phyloP scores from a whole-genome alignment of 257 asterid species.

The Rhazya stricta region DNA sequence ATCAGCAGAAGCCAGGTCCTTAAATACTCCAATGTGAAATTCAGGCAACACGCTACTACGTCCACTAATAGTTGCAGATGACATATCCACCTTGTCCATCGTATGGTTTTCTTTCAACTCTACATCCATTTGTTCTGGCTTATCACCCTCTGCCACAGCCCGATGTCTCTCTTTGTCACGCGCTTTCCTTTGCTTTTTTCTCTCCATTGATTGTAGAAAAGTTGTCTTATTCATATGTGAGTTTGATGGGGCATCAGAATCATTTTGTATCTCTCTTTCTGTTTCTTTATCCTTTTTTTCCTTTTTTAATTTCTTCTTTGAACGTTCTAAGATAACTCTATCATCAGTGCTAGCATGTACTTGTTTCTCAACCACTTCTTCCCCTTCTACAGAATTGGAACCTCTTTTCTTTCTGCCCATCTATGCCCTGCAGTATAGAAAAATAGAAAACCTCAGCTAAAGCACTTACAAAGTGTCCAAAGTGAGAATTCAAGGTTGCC shows the following conservation, averaged over 20 bases:
- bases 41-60: constrained; percentile 55
- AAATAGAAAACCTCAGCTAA: neutral
- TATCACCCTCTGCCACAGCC: constrained; percentile 25
- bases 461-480: neutral
- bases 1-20: constrained; percentile 63
- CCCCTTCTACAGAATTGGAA: constrained; percentile 34
- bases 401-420: constrained; percentile 69
- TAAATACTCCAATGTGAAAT: constrained; percentile 87
- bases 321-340: constrained; percentile 32
- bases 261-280: constrained; percentile 25
- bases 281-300: constrained; percentile 40
- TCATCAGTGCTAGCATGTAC: constrained; percentile 26
- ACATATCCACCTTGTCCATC: constrained; percentile 18
- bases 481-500: neutral
- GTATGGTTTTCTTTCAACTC: constrained; percentile 29
- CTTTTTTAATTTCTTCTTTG: constrained; percentile 53
- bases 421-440: neutral
- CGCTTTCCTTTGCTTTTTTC: constrained; percentile 50
- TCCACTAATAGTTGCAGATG: constrained; percentile 21
- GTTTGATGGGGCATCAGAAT: constrained; percentile 35
- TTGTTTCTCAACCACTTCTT: constrained; percentile 23
- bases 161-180: constrained; percentile 52
- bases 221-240: constrained; percentile 22
- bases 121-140: constrained; percentile 15
- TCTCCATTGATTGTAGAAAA: constrained; percentile 63